A percentile compares a stretch with the other conserved stretches of the same genome.
These are phyloP conservation scores for Marasmius sp. DNA, from an alignment of 1,284 basidiomycete genomes.

Conservation along the genomic window DNA sequence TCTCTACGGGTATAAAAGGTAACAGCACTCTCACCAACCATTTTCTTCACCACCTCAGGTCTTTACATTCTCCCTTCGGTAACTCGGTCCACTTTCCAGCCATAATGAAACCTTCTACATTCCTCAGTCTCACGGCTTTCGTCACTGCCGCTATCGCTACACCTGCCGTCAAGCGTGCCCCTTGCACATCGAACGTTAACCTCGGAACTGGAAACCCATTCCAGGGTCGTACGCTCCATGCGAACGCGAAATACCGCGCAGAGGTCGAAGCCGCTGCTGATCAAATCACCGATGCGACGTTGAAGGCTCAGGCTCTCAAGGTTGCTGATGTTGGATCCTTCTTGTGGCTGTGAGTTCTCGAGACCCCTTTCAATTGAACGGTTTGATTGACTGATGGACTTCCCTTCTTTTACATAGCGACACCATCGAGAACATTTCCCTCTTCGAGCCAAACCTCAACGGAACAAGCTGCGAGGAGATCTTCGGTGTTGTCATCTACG, in stretches of 20 bases:
- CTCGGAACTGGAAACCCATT: neutral
- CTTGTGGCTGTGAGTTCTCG: slow-evolving; percentile 38
- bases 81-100: no score
- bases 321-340: slow-evolving; percentile 42
- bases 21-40: no score
- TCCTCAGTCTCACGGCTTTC: no score
- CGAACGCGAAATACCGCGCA: neutral
- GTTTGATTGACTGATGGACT: neutral
- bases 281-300: slow-evolving; percentile 31
- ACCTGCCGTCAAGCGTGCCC: no score
- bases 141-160: no score
- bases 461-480: slow-evolving; percentile 1
- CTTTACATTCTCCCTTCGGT: no score
- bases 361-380: slow-evolving; percentile 29
- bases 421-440: slow-evolving; percentile 5
- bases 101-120: no score
- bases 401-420: neutral
- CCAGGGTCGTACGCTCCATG: neutral
- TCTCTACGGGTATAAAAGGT: no score
- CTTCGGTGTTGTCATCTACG: slow-evolving; percentile 36
- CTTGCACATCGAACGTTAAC: no score
- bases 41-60: no score
- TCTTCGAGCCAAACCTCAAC: slow-evolving; percentile 1
- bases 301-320: slow-evolving; percentile 30
- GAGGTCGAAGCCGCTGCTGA: slow-evolving; percentile 24